A percentile compares a stretch with the other conserved stretches of the same genome.
Conservation (phyloP, 768 basidiomycete genomes). For the Mycena epipterygia region DNA sequence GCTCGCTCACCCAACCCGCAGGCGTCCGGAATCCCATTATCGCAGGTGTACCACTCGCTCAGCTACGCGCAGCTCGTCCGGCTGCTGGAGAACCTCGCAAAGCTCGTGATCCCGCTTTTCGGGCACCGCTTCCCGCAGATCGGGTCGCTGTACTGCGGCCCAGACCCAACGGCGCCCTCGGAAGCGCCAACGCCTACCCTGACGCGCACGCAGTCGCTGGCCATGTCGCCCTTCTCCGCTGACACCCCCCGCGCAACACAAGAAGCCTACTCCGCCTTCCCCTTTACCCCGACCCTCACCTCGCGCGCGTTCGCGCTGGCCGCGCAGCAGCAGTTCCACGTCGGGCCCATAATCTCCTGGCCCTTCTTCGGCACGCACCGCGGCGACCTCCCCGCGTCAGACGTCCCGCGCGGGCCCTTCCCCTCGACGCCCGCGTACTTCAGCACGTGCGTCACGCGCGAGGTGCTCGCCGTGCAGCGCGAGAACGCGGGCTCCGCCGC, state of each 20-base stretch:
- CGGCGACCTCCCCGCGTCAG: constrained; percentile 79
- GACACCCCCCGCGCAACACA: constrained; percentile 59
- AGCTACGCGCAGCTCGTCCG: constrained; percentile 73
- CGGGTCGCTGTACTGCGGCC: constrained; percentile 79
- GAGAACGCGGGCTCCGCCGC: constrained; percentile 86
- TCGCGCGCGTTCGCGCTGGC: constrained; percentile 45
- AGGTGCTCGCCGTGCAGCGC: constrained; percentile 77
- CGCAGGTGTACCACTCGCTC: constrained; percentile 79
- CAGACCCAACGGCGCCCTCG: constrained; percentile 59
- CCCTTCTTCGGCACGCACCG: constrained; percentile 91
- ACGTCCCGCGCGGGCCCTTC: constrained; percentile 89
- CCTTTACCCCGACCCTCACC: constrained; percentile 58
- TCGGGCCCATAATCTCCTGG: constrained; percentile 91
- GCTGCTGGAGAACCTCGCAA: constrained; percentile 77
- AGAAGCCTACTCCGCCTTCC: constrained; percentile 67
- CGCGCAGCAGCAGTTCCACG: constrained; percentile 60
- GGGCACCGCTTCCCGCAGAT: constrained; percentile 82
- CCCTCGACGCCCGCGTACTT: constrained; percentile 70
- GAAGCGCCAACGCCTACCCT: constrained; percentile 61
- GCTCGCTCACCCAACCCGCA: constrained; percentile 46
- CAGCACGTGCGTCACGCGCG: constrained; percentile 76
- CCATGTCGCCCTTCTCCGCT: constrained; percentile 40
- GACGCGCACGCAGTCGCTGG: constrained; percentile 47
- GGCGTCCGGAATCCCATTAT: constrained; percentile 82
- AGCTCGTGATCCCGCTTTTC: constrained; percentile 78